A percentile compares a stretch with the other conserved stretches of the same genome.
Evolutionary conservation across 805 yeast genomes (phyloP).

Genomic region (Isabelozyma rhagii): DNA sequence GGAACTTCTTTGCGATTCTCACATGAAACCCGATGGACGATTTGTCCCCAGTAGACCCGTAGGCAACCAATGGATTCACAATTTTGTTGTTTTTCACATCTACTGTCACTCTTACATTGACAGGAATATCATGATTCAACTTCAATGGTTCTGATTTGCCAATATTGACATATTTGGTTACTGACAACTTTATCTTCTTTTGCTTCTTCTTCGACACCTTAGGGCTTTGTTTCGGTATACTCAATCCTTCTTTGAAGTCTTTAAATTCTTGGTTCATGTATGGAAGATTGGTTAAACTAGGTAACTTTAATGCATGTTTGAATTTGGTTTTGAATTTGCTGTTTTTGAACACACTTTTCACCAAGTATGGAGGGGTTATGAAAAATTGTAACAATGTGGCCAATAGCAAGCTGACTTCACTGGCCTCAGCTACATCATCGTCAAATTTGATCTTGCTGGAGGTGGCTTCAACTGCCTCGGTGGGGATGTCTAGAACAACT

Average conservation of each 20-base stretch:
- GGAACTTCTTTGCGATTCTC: conserved; percentile 59
- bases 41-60: conserved; percentile 58
- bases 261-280: conserved; percentile 53
- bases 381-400: conserved; percentile 75
- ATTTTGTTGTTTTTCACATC: conserved; percentile 58
- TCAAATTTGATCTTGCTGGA: conserved; percentile 27
- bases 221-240: conserved; percentile 42
- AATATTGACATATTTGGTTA: conserved; percentile 73
- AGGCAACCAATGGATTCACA: conserved; percentile 70
- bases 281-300: conserved; percentile 71
- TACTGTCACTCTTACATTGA: conserved; percentile 78
- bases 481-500: conserved; percentile 58
- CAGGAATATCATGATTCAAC: conserved; percentile 61
- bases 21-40: conserved; percentile 72
- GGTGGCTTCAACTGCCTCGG: conserved; percentile 16
- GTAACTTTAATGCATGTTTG: conserved; percentile 64
- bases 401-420: conserved; percentile 39
- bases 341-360: conserved; percentile 57
- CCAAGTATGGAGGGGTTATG: conserved; percentile 80
- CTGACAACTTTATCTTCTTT: conserved; percentile 43
- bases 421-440: conserved; percentile 22
- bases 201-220: conserved; percentile 40
- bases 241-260: conserved; percentile 61
- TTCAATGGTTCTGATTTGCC: conserved; percentile 63
- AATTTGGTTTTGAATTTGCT: conserved; percentile 43